A percentile compares a stretch with the other conserved stretches of the same genome.
Conservation (phyloP, 2,329 filamentous ascomycete species). For the Cordyceps fumosorosea region DNA sequence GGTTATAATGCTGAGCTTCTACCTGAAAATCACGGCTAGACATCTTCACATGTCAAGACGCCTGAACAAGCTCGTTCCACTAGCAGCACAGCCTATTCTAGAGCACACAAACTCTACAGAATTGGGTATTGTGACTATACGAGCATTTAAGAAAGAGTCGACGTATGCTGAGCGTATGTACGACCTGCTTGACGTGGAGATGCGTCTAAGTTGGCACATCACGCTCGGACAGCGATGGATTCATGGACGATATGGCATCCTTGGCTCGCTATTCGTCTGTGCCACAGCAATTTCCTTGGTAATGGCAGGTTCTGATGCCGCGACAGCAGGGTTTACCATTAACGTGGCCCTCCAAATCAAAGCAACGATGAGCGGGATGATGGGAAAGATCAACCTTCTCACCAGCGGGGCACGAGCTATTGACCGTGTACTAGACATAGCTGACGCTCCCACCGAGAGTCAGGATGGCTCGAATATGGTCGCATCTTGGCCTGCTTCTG, state of each 20-base stretch:
- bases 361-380: background rate
- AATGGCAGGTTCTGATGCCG: background rate
- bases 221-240: conserved; percentile 6
- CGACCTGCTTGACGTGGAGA: conserved; percentile 4
- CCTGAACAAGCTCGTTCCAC: conserved; percentile 8
- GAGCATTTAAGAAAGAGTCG: conserved; percentile 9
- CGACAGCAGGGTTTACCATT: conserved; percentile 9
- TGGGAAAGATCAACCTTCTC: conserved; percentile 3
- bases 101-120: conserved; percentile 10
- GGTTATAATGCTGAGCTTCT: background rate
- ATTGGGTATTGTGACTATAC: conserved; percentile 11
- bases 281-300: conserved; percentile 5
- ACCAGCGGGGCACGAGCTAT: conserved; percentile 1
- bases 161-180: conserved; percentile 10
- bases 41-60: conserved; percentile 3
- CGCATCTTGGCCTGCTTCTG: conserved; percentile 2
- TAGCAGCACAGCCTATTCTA: conserved; percentile 5
- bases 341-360: conserved; percentile 10
- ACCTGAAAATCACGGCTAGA: background rate
- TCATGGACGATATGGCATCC: conserved; percentile 6
- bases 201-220: conserved; percentile 4
- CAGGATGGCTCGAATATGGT: background rate
- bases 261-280: conserved; percentile 11
- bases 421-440: background rate
- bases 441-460: background rate